phyloP scores from a whole-genome alignment of 352 stramenopile genomes.

The Pythium biforme region DNA sequence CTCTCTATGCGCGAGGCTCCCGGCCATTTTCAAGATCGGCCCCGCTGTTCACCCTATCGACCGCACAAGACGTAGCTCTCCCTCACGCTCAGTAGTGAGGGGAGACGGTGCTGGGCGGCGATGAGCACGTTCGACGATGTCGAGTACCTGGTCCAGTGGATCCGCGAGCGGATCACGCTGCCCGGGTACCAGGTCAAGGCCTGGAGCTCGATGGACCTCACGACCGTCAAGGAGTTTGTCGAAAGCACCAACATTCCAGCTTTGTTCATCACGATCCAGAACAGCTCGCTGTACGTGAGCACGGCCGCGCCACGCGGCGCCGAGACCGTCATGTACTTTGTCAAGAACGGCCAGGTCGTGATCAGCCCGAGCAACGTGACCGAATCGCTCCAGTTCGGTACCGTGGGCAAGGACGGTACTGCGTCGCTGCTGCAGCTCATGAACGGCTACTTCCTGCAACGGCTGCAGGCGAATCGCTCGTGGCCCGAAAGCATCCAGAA shows the following conservation, averaged over 20 bases:
- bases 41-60: background rate
- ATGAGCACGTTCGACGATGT: constrained; percentile 88
- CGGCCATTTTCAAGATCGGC: background rate
- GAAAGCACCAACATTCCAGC: constrained; percentile 64
- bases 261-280: constrained; percentile 61
- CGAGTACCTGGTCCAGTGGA: constrained; percentile 83
- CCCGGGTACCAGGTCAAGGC: constrained; percentile 65
- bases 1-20: background rate
- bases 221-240: constrained; percentile 83
- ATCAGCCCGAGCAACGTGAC: constrained; percentile 61
- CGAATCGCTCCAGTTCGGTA: constrained; percentile 71
- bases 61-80: background rate
- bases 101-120: background rate
- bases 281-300: constrained; percentile 46
- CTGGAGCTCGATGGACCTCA: constrained; percentile 76
- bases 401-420: constrained; percentile 75
- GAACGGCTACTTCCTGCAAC: constrained; percentile 83
- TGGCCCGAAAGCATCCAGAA: constrained; percentile 94
- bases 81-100: no score
- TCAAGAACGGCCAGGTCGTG: constrained; percentile 80
- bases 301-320: constrained; percentile 55
- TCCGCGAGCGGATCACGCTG: constrained; percentile 75
- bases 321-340: constrained; percentile 81
- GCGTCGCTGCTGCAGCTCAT: constrained; percentile 81
- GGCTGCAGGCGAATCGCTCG: constrained; percentile 72